Evolutionary conservation across 2,329 filamentous ascomycete genomes (phyloP), one percentile per base, ranked within the genome.

Genomic region (Cladophialophora psammophila): DNA sequence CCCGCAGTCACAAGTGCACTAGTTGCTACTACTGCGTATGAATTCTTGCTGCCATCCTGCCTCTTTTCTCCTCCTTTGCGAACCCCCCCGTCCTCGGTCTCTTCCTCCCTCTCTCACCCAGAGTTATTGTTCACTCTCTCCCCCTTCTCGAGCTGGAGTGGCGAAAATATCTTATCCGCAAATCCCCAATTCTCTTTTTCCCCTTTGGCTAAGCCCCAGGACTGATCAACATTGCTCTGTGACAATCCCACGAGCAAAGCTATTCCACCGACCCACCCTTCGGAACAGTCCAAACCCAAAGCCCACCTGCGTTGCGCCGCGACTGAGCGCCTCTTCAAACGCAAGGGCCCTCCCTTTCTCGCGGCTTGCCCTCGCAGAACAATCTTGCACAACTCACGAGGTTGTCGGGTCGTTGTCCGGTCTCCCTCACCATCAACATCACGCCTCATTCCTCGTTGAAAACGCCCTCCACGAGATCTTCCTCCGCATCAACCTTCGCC

Each of bases 191-290:
- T 55, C 52, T 8, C 3, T 20, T 35, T 31, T 52, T 53, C 34
- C 32, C 52, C 20, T 61, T 54, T 20, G 32, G 34, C n/a, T 32
- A 50, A 50, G 18, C 12, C 13, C 42, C 42, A 61, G n/a, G 20
- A 40, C n/a, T n/a, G 59, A 61, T 61, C 59, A 45, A 35, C 59
- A 61, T 53, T 53, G 42, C 59, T 40, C 32, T 60, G 42, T 48
- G 38, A 34, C 52, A 55, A 55, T 35, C 42, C 57, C 35, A 50
- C 45, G 45, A 9, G 45, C 59, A 61, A 61, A 61, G 57, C 26
- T n/a, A 31, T 31, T 50, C 57, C 57, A 48, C 40, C 5, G 57
- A 35, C 57, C 57, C 57, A 60, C 57, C 36, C 38, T 7, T 35
- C 31, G 20, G 13, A 34, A n/a, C 13, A 15, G n/a, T 10, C 55